Base-by-base conservation (phyloP, 2,329 filamentous ascomycete genomes). In the Basipetospora sp. region DNA sequence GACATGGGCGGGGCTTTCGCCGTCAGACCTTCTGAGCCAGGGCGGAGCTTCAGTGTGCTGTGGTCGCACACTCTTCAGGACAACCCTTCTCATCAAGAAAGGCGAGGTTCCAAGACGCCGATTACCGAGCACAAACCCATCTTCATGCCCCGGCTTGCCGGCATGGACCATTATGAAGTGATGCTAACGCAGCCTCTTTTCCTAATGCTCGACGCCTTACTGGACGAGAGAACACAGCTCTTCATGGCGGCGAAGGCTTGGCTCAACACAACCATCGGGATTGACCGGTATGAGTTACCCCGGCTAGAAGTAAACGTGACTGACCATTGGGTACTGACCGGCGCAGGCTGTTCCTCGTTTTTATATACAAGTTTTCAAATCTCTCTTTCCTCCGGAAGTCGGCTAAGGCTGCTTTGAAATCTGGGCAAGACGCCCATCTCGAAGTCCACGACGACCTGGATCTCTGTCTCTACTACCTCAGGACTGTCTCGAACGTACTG, bases 141-240 rank as follows among this genome's bases (percentile, higher is more conserved):
- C 4, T 10, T 19, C 5, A 39, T 39, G 36, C 55, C 57, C 11
- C 62, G 68, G 18, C 61, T 69, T 45, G 68, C 56, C 6, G 74
- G 73, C 5, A 63, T 64, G 50, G 72, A 74, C 19, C 65, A 78
- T 44, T 83, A 77, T 50, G 73, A 82, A 47, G 61, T 78, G 5
- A 78, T 94, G 62, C 65, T 96, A 29, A 79, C 79, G 5, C 74
- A 85, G 35, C 88, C 88, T 1, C 57, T 94, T 14, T 80, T 94
- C 44, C 59, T 93, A 9, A 68, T 92, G 44, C 63, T 96, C 18
- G 88, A 96, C 55, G 70, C 78, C 1, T 63, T 96, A 1, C 59
- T 72, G 14, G 78, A 87, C 41, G 77, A 84, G 42, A 68, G 72
- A 15, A 79, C 76, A 2, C 81, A 87, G 47, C 62, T 80, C 11